Base-by-base conservation (phyloP, 2,329 filamentous ascomycete species). In the Calonectria crousiana region DNA sequence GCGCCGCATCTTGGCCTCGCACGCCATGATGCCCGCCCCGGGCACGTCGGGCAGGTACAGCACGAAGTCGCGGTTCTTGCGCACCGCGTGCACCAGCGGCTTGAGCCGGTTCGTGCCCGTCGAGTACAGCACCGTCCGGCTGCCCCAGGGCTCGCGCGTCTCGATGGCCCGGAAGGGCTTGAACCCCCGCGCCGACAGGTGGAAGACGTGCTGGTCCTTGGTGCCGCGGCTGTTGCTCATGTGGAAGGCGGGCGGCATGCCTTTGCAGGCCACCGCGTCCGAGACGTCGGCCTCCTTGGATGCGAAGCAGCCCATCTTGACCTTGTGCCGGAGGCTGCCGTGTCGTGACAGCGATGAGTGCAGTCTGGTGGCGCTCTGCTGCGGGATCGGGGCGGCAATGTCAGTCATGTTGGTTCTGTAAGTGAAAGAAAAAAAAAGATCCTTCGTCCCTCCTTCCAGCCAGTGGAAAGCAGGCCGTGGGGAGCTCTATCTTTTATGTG, bases 41-140 rank as follows among this genome's bases (percentile, higher is more conserved):
- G 65, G 65, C 13, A 67, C 65, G 26, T 38, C 65, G 41, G 65
- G 65, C 11, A 67, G 65, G 44, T 67, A 49, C n/a, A 67, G 23
- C 30, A 52, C 44, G 23, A 67, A 67, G 32, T 67, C 67, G 51
- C 51, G 60, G 60, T 65, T 30, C 60, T 65, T 65, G 38, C 60
- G 38, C 60, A 32, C 41, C 9, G 60, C 60, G 38, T 65, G 38
- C 38, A 65, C 60, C 26, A 65, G 38, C 26, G 60, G 60, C 38
- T 49, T 44, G 11, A 65, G 60, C 16, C 60, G 44, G 60, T 47
- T 65, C 28, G 38, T 49, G 28, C 38, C 38, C 18, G 38, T 65
- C 26, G 38, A 49, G 60, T 65, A 65, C 41, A 65, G 38, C 38
- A 65, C 60, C 34, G 60, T 65, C 38, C 60, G 60, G 38, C 41